phyloP scores from a whole-genome alignment of 371 early-diverging fungal species.

The Polyrhizophydium stewartii region DNA sequence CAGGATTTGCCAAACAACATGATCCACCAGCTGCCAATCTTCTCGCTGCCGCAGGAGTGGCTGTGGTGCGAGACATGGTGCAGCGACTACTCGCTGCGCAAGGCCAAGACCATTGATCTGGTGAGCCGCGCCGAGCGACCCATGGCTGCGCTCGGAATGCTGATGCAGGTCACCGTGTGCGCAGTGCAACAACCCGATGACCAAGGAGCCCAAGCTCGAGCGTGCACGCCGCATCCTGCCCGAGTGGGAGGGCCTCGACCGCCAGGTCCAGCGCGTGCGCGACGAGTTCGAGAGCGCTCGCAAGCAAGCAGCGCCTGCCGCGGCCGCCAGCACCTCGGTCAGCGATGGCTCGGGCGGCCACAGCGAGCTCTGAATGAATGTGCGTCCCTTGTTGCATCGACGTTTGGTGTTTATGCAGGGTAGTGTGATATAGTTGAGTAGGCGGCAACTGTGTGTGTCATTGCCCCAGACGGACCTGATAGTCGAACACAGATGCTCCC shows the following conservation, averaged over 20 bases:
- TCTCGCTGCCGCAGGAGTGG: slow-evolving; percentile 93
- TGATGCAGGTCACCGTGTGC: background rate
- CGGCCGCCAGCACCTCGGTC: background rate
- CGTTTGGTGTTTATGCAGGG: no score
- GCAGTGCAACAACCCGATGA: slow-evolving; percentile 95
- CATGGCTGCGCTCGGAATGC: background rate
- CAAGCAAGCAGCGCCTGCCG: background rate
- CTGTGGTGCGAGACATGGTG: slow-evolving; percentile 95
- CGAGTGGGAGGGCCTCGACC: slow-evolving; percentile 76
- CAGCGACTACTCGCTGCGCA: slow-evolving; percentile 70
- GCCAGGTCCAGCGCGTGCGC: slow-evolving; percentile 27
- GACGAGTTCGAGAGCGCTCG: background rate
- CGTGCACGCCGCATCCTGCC: slow-evolving; percentile 87
- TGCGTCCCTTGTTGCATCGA: no score
- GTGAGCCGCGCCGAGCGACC: slow-evolving; percentile 34
- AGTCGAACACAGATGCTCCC: background rate
- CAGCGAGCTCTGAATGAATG: no score
- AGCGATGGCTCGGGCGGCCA: background rate
- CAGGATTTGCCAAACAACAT: slow-evolving; percentile 97
- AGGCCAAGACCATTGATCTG: slow-evolving; percentile 94
- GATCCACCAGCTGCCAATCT: slow-evolving; percentile 86
- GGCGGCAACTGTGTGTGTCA: no score
- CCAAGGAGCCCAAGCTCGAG: slow-evolving; percentile 94
- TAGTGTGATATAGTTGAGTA: no score
- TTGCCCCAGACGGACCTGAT: background rate